Base-by-base conservation (phyloP, 805 yeast genomes). In the Groenewaldozyma tartarivorans region DNA sequence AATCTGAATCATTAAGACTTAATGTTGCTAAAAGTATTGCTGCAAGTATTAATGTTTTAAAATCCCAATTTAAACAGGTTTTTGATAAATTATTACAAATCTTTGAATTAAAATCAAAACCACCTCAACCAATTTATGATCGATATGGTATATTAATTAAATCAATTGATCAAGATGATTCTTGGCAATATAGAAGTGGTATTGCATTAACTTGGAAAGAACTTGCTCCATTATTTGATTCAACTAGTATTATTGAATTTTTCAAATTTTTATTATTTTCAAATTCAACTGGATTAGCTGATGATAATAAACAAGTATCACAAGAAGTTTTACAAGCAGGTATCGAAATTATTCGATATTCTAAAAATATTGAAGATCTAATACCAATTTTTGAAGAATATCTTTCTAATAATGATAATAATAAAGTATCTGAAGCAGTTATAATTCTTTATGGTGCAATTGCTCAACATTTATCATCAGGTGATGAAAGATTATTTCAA, bases 251-350 rank as follows among this genome's bases (percentile, higher is more conserved):
- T 29, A 69, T 71, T 9, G 55, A 60, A 21, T 58, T 85, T n/a
- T 73, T 87, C 52, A 58, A 61, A 18, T 85, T 84, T 57, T 62
- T 85, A 40, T 73, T 81, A 21, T 66, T 72, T 15, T 48, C 49
- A 7, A 29, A 31, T 20, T 24, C 29, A 13, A 24, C 29, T 9
- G 48, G 21, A 70, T 65, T 87, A 33, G 87, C 85, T 21, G 97
- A 88, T 55, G 69, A 72, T 43, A 82, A 83, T 44, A 63, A 72
- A 0, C 61, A 74, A 39, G 95, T 86, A 3, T 74, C 92, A 40
- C 82, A 78, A 46, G 94, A 83, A 55, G 70, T 87, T 57, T 87
- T 85, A 54, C 90, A 81, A 41, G 92, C 96, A n/a, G 97, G 95
- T 38, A 69, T 84, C 43, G 75, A 71, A 32, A 68, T 85, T 26